A percentile compares a stretch with the other conserved stretches of the same genome.
Evolutionary conservation across 768 basidiomycete genomes (phyloP).

Genomic region (Collybia mongolica): DNA sequence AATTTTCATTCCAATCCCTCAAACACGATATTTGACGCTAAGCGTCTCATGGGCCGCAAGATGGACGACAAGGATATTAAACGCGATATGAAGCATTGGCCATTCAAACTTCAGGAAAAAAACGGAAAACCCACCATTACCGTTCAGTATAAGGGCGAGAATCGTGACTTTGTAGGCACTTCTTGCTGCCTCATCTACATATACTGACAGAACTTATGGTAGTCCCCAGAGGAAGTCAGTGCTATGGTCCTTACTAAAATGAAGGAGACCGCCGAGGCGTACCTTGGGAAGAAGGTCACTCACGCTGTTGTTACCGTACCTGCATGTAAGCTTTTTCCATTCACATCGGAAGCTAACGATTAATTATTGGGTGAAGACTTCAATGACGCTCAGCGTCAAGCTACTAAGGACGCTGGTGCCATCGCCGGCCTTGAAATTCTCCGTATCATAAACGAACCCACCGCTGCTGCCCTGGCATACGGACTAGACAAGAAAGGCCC

Average conservation of each 20-base stretch:
- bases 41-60: constrained; percentile 56
- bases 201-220: background rate
- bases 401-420: constrained; percentile 66
- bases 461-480: constrained; percentile 71
- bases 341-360: constrained; percentile 26
- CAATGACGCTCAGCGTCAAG: constrained; percentile 62
- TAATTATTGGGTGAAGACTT: constrained; percentile 34
- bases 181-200: background rate
- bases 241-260: constrained; percentile 67
- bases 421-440: constrained; percentile 66
- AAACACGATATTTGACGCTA: constrained; percentile 48
- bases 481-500: constrained; percentile 61
- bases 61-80: constrained; percentile 45
- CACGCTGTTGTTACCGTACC: constrained; percentile 61
- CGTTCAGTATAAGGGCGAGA: constrained; percentile 54
- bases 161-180: constrained; percentile 50
- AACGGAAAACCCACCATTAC: constrained; percentile 51
- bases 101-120: constrained; percentile 42
- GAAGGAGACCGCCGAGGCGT: constrained; percentile 72
- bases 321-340: constrained; percentile 38
- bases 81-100: constrained; percentile 49
- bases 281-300: constrained; percentile 61
- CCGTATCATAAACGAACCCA: constrained; percentile 70
- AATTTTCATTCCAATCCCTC: constrained; percentile 14
- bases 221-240: constrained; percentile 67